These are phyloP conservation scores for Coniochaeta ligniaria DNA, from an alignment of 2,329 filamentous ascomycete genomes.

Conservation along the genomic window DNA sequence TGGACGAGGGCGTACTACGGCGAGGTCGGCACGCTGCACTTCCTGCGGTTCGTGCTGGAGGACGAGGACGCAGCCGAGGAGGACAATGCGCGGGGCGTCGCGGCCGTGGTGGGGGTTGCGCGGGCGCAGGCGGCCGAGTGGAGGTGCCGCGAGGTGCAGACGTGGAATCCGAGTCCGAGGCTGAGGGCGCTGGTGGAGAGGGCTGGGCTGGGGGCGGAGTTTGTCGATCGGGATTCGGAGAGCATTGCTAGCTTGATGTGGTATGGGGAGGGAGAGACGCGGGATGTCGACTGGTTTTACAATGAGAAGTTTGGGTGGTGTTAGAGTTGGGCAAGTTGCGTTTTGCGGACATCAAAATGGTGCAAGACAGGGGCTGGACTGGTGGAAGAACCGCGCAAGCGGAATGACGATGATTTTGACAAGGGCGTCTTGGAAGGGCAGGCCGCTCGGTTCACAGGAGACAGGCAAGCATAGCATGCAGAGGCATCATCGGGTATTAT, in stretches of 20 bases:
- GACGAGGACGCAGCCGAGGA: slow-evolving; percentile 32
- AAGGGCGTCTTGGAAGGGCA: background rate
- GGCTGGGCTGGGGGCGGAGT: slow-evolving; percentile 39
- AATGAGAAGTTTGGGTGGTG: slow-evolving; percentile 79
- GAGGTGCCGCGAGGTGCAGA: slow-evolving; percentile 61
- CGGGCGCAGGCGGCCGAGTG: slow-evolving; percentile 65
- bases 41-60: slow-evolving; percentile 64
- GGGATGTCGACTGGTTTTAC: slow-evolving; percentile 60
- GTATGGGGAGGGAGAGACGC: slow-evolving; percentile 49
- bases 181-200: slow-evolving; percentile 38
- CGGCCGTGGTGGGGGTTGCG: slow-evolving; percentile 58
- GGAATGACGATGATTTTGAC: background rate
- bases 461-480: background rate
- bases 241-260: slow-evolving; percentile 68
- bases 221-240: slow-evolving; percentile 51
- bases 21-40: slow-evolving; percentile 59
- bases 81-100: slow-evolving; percentile 45
- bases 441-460: background rate
- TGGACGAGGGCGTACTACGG: slow-evolving; percentile 64
- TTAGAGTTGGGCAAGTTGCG: slow-evolving; percentile 27
- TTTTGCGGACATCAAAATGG: background rate
- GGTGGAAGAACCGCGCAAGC: background rate
- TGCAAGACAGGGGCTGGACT: background rate
- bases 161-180: slow-evolving; percentile 72
- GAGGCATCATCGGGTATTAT: background rate